Evolutionary conservation across 2,329 filamentous ascomycete species (phyloP), one percentile per base, ranked within the genome.

Genomic region (Trichoderma harzianum): DNA sequence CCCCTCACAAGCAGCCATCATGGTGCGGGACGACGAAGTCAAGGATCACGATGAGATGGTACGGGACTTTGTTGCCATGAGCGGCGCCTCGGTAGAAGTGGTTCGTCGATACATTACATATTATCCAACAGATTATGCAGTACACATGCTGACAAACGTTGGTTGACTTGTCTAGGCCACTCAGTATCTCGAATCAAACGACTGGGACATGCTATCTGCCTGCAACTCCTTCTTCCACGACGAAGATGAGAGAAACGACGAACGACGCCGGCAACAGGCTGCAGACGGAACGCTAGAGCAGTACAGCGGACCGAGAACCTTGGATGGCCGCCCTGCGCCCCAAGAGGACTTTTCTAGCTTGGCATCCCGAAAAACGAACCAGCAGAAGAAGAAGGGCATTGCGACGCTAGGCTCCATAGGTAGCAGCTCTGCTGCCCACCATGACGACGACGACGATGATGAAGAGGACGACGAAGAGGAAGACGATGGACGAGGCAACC

Each of bases 151-250:
- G 12, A 65, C 39, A 21, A 21, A 34, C 18, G 30, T n/a, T n/a
- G 28, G 21, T 36, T 55, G 57, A 6, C 36, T 34, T 8, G 7
- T 16, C 74, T 10, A 94, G 92, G 92, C 92, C 61, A 85, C 85
- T 70, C 86, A 91, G 73, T 92, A 92, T 75, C 88, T 95, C 8
- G 83, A 85, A 26, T 86, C 87, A 43, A 90, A 87, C 77, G 83
- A 87, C 74, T 94, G 92, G 91, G 87, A 94, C 77, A 82, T 93
- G 57, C 84, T 87, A 74, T 82, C 85, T 11, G 91, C 91, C 18
- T 86, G 88, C 69, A 85, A 88, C 34, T 86, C 89, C 65, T 92
- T 86, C 82, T 93, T 89, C 78, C 84, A 85, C 73, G 85, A 88
- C 71, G 82, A 85, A 39, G 88, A 90, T 30, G 86, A 88, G 70